Evolutionary conservation across 169 alveolate species (phyloP).

Genomic region (Plasmodium vivax): DNA sequence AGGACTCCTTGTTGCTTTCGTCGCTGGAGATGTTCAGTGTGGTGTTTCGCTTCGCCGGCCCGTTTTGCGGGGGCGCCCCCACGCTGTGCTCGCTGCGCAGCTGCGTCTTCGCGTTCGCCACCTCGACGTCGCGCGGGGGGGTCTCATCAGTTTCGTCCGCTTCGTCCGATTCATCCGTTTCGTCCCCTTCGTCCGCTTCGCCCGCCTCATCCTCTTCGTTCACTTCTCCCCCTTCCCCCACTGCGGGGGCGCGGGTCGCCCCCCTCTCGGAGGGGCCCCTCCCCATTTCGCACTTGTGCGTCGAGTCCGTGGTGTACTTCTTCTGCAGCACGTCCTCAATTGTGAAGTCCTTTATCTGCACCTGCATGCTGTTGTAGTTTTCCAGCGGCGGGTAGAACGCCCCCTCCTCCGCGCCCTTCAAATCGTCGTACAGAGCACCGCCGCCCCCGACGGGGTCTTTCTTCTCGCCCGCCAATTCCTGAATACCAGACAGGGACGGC

Average conservation of each 20-base stretch:
- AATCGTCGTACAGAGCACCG: background rate
- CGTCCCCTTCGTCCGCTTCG: background rate
- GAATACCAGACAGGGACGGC: constrained; percentile 43
- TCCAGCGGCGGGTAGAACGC: constrained; percentile 6
- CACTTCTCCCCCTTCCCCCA: background rate
- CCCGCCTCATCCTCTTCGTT: background rate
- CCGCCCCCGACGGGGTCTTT: background rate
- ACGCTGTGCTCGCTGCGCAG: background rate
- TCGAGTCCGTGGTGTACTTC: constrained; percentile 31
- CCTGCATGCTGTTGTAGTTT: constrained; percentile 45
- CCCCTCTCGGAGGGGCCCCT: background rate
- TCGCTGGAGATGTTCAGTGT: background rate
- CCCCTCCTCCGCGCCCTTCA: constrained; percentile 8
- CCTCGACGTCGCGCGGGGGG: background rate
- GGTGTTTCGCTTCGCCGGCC: background rate
- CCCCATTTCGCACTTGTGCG: constrained; percentile 22
- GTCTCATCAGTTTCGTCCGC: background rate
- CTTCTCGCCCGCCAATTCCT: background rate
- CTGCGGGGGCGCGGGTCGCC: background rate
- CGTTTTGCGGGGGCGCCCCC: background rate
- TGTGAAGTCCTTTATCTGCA: constrained; percentile 24
- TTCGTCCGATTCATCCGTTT: background rate
- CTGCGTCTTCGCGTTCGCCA: background rate
- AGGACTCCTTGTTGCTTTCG: background rate
- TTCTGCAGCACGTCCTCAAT: constrained; percentile 63